A percentile compares a stretch with the other conserved stretches of the same genome.
phyloP scores from a whole-genome alignment of 257 asterid genomes.

The Cinchona pubescens region DNA sequence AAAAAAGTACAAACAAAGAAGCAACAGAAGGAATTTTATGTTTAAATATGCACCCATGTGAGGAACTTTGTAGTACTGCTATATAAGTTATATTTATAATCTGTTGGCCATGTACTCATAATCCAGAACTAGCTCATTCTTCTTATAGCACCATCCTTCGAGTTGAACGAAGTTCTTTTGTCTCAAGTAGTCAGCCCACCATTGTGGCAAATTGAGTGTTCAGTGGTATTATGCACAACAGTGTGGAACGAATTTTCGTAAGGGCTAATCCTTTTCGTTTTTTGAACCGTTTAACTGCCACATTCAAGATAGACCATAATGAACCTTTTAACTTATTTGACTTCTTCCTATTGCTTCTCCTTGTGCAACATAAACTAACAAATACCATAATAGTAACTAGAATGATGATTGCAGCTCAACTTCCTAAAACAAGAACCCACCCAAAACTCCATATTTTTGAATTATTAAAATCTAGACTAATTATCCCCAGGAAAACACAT shows the following conservation, averaged over 20 bases:
- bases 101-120: slow-evolving; percentile 75
- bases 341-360: slow-evolving; percentile 26
- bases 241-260: slow-evolving; percentile 22
- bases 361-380: slow-evolving; percentile 13
- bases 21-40: too few species aligned
- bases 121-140: slow-evolving; percentile 60
- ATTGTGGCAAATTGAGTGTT: slow-evolving; percentile 67
- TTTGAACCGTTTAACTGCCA: slow-evolving; percentile 67
- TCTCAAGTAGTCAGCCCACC: slow-evolving; percentile 71
- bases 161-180: slow-evolving; percentile 75
- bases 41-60: too few species aligned
- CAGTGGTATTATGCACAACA: too few species aligned
- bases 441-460: slow-evolving; percentile 18
- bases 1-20: too few species aligned
- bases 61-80: slow-evolving; percentile 28
- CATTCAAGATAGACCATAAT: too few species aligned
- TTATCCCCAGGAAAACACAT: slow-evolving; percentile 46
- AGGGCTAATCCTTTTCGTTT: slow-evolving; percentile 31
- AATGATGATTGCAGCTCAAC: slow-evolving; percentile 23
- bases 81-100: slow-evolving; percentile 48
- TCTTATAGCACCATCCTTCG: slow-evolving; percentile 86
- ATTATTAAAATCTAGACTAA: slow-evolving; percentile 9
- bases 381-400: slow-evolving; percentile 23
- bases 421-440: slow-evolving; percentile 23
- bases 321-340: too few species aligned